A percentile compares a stretch with the other conserved stretches of the same genome.
Conservation (phyloP, 768 basidiomycete genomes). For the Dacryopinax primogenitus region DNA sequence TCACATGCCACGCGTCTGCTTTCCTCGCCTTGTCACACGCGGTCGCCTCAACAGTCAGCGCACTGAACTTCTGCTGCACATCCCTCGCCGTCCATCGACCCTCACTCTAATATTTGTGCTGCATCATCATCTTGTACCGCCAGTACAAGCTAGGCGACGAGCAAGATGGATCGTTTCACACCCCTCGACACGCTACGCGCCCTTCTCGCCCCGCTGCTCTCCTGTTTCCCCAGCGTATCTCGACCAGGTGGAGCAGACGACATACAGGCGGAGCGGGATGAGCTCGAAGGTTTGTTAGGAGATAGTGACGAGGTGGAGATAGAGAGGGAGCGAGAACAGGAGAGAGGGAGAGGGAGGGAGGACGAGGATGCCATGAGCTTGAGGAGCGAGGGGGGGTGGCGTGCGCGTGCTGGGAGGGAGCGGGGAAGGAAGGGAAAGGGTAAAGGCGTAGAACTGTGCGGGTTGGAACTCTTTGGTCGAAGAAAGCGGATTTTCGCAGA, state of each 20-base stretch:
- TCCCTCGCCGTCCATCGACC: neutral
- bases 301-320: neutral
- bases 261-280: neutral
- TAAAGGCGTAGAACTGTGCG: neutral
- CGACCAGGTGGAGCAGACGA: neutral
- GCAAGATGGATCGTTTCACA: neutral
- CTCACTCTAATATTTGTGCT: neutral
- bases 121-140: neutral
- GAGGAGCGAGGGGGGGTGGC: neutral
- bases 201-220: neutral
- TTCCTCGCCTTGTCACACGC: too few species aligned
- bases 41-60: too few species aligned
- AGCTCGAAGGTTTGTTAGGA: neutral
- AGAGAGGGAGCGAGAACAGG: neutral
- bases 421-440: neutral
- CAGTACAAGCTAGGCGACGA: neutral
- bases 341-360: neutral
- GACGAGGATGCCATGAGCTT: neutral
- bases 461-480: conserved; percentile 1
- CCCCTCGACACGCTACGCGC: conserved; percentile 5
- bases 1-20: too few species aligned
- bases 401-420: neutral
- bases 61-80: too few species aligned
- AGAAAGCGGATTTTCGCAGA: neutral
- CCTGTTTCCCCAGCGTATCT: neutral